phyloP scores from a whole-genome alignment of 306 rosid species.

The Oxytropis ochrocephala region DNA sequence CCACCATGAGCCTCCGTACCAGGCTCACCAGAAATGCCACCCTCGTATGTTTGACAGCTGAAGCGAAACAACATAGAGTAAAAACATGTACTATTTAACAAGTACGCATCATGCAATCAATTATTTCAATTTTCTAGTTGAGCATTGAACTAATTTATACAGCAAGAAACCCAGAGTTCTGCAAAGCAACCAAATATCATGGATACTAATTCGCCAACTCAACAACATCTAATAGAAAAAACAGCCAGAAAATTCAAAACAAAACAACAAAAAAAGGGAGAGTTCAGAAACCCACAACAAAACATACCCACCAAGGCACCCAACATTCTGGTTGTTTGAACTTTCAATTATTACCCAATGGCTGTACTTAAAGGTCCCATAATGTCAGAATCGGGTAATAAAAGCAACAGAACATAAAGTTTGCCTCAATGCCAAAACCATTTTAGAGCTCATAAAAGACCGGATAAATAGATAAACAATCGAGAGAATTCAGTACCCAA shows the following conservation, averaged over 20 bases:
- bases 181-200: no score
- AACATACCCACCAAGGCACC: not conserved
- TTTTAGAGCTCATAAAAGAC: not conserved
- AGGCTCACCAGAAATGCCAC: constrained; percentile 95
- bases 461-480: not conserved
- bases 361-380: no score
- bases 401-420: no score
- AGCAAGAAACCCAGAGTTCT: no score
- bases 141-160: no score
- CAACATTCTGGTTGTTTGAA: no score
- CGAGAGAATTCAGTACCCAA: not conserved
- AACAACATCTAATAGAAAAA: not conserved
- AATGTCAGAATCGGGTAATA: no score
- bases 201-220: not conserved
- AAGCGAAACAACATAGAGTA: constrained; percentile 22
- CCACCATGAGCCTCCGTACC: constrained; percentile 99
- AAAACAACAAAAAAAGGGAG: not conserved
- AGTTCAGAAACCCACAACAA: not conserved
- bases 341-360: no score
- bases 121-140: no score
- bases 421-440: not conserved
- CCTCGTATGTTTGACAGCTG: constrained; percentile 98
- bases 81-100: not conserved
- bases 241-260: not conserved
- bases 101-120: not conserved